Evolutionary conservation across 2,329 filamentous ascomycete genomes (phyloP).

Genomic region (Penicillium sp.): DNA sequence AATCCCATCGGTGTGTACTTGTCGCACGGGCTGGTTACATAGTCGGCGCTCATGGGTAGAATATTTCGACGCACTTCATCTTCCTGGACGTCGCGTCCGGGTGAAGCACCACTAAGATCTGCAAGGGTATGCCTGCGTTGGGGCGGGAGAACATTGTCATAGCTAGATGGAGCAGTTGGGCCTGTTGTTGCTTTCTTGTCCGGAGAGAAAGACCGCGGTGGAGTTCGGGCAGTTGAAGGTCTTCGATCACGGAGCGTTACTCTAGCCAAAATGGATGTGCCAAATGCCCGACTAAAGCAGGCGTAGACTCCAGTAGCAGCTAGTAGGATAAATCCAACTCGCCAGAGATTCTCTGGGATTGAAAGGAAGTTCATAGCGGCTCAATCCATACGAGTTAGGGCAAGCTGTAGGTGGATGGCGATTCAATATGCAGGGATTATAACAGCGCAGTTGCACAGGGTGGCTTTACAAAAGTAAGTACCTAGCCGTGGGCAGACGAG

Average conservation of each 20-base stretch:
- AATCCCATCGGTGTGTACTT: conserved; percentile 60
- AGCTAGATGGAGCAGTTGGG: conserved; percentile 28
- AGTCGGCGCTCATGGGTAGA: conserved; percentile 38
- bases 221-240: conserved; percentile 44
- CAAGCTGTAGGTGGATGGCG: neutral
- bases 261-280: conserved; percentile 34
- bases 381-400: conserved; percentile 8
- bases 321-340: conserved; percentile 18
- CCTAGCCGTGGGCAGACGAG: neutral
- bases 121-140: conserved; percentile 42
- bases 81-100: conserved; percentile 24
- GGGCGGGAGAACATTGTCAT: conserved; percentile 47
- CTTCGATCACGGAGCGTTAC: conserved; percentile 35
- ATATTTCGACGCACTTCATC: conserved; percentile 27
- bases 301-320: conserved; percentile 22
- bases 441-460: neutral
- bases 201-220: conserved; percentile 46
- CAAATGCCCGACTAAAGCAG: conserved; percentile 25
- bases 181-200: conserved; percentile 36
- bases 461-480: neutral
- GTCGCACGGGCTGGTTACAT: conserved; percentile 26
- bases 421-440: neutral
- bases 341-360: conserved; percentile 17
- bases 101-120: conserved; percentile 19
- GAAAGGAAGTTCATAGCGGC: conserved; percentile 16